Conservation (phyloP, 2,329 filamentous ascomycete genomes). For the Coniochaeta sp. region DNA sequence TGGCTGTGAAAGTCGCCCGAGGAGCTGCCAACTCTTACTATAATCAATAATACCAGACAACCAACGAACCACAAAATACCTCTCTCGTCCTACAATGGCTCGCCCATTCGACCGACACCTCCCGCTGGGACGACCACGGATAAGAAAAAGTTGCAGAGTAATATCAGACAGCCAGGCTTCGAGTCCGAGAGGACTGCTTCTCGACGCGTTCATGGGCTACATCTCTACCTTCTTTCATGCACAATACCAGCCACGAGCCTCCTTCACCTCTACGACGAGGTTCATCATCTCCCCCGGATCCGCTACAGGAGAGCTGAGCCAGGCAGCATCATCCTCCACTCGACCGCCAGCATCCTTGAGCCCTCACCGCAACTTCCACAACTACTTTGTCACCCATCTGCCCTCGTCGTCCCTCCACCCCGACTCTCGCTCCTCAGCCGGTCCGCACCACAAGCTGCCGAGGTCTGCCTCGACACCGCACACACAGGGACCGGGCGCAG, state of each 20-base stretch:
- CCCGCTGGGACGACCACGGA: not conserved
- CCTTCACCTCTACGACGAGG: constrained; percentile 5
- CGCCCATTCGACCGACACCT: not conserved
- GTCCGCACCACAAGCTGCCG: constrained; percentile 77
- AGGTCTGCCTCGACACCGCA: constrained; percentile 79
- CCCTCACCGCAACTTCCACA: constrained; percentile 62
- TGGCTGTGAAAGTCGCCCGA: not conserved
- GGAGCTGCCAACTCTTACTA: not conserved
- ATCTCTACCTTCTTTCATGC: constrained; percentile 17
- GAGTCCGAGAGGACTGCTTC: constrained; percentile 4
- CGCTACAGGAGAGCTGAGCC: not conserved
- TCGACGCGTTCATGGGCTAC: constrained; percentile 19
- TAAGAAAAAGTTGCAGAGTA: not conserved
- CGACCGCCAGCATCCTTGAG: not conserved
- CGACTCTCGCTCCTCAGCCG: constrained; percentile 58
- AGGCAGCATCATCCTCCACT: not conserved
- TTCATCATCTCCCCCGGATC: not conserved
- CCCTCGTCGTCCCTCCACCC: constrained; percentile 90
- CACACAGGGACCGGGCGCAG: constrained; percentile 42
- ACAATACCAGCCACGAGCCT: not conserved
- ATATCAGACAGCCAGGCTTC: not conserved
- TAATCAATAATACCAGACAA: not conserved
- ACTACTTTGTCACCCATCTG: constrained; percentile 95
- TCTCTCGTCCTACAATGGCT: not conserved
- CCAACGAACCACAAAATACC: not conserved